Evolutionary conservation across 2,329 filamentous ascomycete species (phyloP).

Genomic region (Hirsutella minnesotensis): DNA sequence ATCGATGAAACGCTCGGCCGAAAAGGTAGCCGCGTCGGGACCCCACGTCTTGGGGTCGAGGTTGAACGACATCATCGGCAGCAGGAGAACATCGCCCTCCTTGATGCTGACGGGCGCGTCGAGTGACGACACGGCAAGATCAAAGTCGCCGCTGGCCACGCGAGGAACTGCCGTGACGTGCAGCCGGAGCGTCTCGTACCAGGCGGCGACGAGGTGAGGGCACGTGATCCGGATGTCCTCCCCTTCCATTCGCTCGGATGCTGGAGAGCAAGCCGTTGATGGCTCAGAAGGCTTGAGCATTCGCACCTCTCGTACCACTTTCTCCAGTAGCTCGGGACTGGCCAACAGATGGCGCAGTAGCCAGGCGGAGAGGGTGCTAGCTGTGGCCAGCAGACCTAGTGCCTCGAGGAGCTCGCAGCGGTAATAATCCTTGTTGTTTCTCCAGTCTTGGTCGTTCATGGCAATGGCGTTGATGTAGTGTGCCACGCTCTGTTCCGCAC

Average conservation of each 20-base stretch:
- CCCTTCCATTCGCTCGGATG: conserved; percentile 7
- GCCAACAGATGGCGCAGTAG: conserved; percentile 16
- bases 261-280: not conserved
- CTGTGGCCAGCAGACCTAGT: conserved; percentile 17
- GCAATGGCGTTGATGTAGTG: conserved; percentile 19
- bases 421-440: conserved; percentile 18
- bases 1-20: conserved; percentile 16
- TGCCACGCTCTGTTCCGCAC: conserved; percentile 12
- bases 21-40: conserved; percentile 13
- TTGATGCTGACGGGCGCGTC: conserved; percentile 9
- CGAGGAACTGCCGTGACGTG: conserved; percentile 19
- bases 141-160: conserved; percentile 16
- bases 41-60: conserved; percentile 16
- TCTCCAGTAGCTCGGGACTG: conserved; percentile 7
- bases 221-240: conserved; percentile 13
- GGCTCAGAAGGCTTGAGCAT: conserved; percentile 2
- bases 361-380: conserved; percentile 19
- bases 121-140: conserved; percentile 9
- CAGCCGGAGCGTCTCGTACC: conserved; percentile 19
- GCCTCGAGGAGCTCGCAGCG: conserved; percentile 20
- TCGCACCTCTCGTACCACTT: conserved; percentile 13
- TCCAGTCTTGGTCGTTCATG: conserved; percentile 16
- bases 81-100: conserved; percentile 17
- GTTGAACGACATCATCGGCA: conserved; percentile 20
- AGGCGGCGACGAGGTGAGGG: conserved; percentile 17